Base-by-base conservation (phyloP, 2,329 filamentous ascomycete species). In the Coniochaeta sp. region DNA sequence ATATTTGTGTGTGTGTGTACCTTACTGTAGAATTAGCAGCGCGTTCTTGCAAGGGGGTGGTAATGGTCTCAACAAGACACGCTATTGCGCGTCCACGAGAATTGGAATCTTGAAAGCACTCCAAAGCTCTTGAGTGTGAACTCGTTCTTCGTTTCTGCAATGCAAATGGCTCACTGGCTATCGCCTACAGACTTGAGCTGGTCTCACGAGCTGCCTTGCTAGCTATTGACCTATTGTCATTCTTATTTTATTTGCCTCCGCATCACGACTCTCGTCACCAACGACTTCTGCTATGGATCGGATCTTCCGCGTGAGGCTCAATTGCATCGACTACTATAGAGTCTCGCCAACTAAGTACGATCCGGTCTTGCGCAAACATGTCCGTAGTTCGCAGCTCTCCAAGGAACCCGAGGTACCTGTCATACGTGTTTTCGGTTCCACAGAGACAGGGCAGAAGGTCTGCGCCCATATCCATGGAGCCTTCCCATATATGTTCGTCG, bases 281-380 rank as follows among this genome's bases (percentile, higher is more conserved):
- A n/a, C 26, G 2, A 28, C 22, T 6, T 12, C 12, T 44, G 36
- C 24, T 58, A 58, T 58, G 56, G 56, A 58, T 88, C 88, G 91
- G 69, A 80, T 84, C 67, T 98, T 99, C 77, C 89, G 90, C 67
- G 87, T 99, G 71, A 89, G 93, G 68, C 80, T 99, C 70, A 97
- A 99, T 73, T 96, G 91, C 78, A 88, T 99, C 77, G 95, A 99
- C 75, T 88, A 95, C 73, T 99, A 98, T 73, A 92, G 96, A 76
- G 85, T 88, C 44, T 80, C 80, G 12, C 89, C 92, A 19, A 90
- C 91, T 58, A 81, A 82, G 66, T 88, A 95, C 72, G 93, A 98
- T 74, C 91, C 93, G 64, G 82, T 85, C 63, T 81, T 97, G 65
- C 85, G 88, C 63, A 86, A 85, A 66, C 83, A 85, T 71, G 77